Base-by-base conservation (phyloP, 306 rosid genomes). In the Gleditsia sinensis region DNA sequence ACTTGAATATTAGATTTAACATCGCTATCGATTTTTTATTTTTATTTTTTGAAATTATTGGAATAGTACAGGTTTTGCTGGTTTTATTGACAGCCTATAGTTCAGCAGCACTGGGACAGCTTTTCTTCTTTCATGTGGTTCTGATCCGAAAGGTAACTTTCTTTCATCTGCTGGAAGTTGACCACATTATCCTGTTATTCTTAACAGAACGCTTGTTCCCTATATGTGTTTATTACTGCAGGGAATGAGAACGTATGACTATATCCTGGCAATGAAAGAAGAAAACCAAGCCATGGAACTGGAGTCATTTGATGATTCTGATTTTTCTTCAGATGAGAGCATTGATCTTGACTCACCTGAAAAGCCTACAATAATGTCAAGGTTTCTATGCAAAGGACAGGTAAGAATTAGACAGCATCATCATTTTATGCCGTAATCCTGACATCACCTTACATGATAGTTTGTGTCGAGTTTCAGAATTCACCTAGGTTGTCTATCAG, bases 241-340 rank as follows among this genome's bases (percentile, higher is more conserved):
- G 98, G 97, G 97, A 64, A 93, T 93, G 84, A 83, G 96, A 78
- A 91, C 98, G 28, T 93, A 91, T 77, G 98, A 93, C 69, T 93
- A 90, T 75, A 93, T 93, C 65, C 81, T 90, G 72, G 98, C 98
- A 6, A 93, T 93, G 96, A 93, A 78, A 75, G 97, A 86, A 81
- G 95, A 87, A 85, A 84, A 78, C 75, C 83, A 83, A 72, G 60
- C 87, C 9, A 78, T 75, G 81, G 90, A 87, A 82, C 63, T 89
- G 12, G 96, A 93, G 40, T 73, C 90, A 9, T 78, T 72, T 20
- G 79, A 85, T 30, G 90, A 87, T 79, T 93, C 92, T 14, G 97
- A 87, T 75, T 64, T 89, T 43, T 87, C 96, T 34, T 91, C 96
- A 5, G 95, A 90, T 20, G 92, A 86, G 19, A 88, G 89, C 76